These are phyloP conservation scores for Hericium erinaceus DNA, from an alignment of 768 basidiomycete genomes.

Conservation along the genomic window DNA sequence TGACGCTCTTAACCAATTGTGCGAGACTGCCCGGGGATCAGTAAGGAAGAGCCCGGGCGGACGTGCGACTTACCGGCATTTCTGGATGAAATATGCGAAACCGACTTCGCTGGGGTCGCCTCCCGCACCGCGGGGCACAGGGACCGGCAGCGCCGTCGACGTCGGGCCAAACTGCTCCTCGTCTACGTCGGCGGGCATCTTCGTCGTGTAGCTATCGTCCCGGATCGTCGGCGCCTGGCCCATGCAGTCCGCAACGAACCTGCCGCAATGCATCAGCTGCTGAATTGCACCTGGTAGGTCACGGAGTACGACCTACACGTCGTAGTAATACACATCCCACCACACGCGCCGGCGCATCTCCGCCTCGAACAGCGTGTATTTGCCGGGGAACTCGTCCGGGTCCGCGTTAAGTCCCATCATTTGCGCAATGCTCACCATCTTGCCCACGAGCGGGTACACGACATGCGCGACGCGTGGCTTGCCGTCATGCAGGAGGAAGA, in stretches of 20 bases:
- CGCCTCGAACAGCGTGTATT: slow-evolving; percentile 40
- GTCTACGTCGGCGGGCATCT: slow-evolving; percentile 47
- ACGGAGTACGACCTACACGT: slow-evolving; percentile 43
- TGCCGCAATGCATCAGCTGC: slow-evolving; percentile 17
- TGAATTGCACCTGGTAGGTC: background rate
- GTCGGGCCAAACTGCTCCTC: slow-evolving; percentile 41
- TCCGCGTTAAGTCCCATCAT: slow-evolving; percentile 55
- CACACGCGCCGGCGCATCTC: slow-evolving; percentile 51
- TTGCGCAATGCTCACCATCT: slow-evolving; percentile 59
- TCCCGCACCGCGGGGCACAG: slow-evolving; percentile 17
- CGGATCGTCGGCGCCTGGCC: slow-evolving; percentile 54
- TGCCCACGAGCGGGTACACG: slow-evolving; percentile 45
- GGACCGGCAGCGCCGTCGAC: slow-evolving; percentile 35
- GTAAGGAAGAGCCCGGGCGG: too few species aligned
- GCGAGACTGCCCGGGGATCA: slow-evolving; percentile 35
- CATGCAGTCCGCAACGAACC: slow-evolving; percentile 63
- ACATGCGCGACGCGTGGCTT: slow-evolving; percentile 31
- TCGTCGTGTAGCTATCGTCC: slow-evolving; percentile 44
- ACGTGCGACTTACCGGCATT: slow-evolving; percentile 43
- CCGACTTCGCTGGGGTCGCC: slow-evolving; percentile 23
- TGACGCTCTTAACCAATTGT: slow-evolving; percentile 52
- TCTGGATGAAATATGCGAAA: slow-evolving; percentile 43
- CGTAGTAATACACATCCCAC: slow-evolving; percentile 77
- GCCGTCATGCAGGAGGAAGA: slow-evolving; percentile 45
- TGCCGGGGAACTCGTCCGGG: slow-evolving; percentile 41